Percentiles rank a stretch among this genome's conserved stretches.
phyloP scores from a whole-genome alignment of 1,284 basidiomycete genomes.

The Stereum hirsutum region DNA sequence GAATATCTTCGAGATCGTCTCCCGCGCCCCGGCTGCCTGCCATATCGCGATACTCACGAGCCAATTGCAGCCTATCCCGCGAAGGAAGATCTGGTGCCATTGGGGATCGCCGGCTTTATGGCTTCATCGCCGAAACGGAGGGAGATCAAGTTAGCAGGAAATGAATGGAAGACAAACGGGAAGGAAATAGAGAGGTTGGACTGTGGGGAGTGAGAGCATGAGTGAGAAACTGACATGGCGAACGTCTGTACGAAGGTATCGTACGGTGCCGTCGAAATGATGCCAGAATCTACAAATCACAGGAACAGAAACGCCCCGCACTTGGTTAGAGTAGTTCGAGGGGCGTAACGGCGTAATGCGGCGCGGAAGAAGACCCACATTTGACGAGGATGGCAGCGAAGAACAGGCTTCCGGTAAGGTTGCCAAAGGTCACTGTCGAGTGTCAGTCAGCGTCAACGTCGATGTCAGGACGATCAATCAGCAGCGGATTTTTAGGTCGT shows the following conservation, averaged over 20 bases:
- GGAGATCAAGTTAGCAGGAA: not conserved
- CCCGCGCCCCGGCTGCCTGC: slow-evolving; percentile 68
- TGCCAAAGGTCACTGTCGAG: slow-evolving; percentile 55
- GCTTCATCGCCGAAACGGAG: slow-evolving; percentile 30
- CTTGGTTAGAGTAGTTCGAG: no score
- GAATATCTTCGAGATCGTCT: slow-evolving; percentile 67
- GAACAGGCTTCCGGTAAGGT: slow-evolving; percentile 63
- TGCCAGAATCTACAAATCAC: slow-evolving; percentile 40
- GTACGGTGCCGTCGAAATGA: slow-evolving; percentile 53
- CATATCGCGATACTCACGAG: slow-evolving; percentile 73
- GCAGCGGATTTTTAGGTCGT: no score
- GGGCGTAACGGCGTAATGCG: no score
- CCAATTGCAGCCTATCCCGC: slow-evolving; percentile 76
- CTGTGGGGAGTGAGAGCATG: not conserved
- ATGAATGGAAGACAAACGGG: not conserved
- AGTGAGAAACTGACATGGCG: slow-evolving; percentile 35
- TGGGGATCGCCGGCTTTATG: slow-evolving; percentile 53
- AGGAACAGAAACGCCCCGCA: no score
- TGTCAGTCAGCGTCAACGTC: not conserved
- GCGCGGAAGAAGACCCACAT: slow-evolving; percentile 45
- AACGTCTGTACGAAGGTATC: slow-evolving; percentile 38
- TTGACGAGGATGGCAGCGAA: slow-evolving; percentile 60
- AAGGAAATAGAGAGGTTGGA: not conserved
- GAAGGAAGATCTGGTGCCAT: slow-evolving; percentile 69
- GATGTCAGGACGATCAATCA: no score